Percentiles rank a stretch among this genome's conserved stretches.
Conservation (phyloP, 768 basidiomycete genomes). For the Collybia mongolica region DNA sequence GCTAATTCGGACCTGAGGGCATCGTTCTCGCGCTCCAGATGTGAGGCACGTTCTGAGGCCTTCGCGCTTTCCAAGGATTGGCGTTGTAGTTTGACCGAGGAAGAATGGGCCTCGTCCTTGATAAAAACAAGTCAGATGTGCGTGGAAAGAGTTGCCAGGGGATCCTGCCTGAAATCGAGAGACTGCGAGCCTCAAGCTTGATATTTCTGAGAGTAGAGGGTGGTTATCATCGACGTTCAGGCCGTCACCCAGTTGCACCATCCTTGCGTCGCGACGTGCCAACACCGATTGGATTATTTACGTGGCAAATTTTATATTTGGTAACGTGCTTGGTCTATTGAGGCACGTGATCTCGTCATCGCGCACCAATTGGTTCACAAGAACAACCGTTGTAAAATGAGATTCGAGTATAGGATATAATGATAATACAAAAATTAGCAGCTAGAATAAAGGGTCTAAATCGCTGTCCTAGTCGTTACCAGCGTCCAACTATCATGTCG, state of each 20-base stretch:
- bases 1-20: constrained; percentile 54
- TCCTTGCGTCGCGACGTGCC: background rate
- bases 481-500: too few species aligned
- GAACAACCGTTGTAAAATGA: too few species aligned
- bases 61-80: constrained; percentile 53
- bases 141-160: constrained; percentile 6
- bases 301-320: too few species aligned
- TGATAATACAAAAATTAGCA: too few species aligned
- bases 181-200: constrained; percentile 43
- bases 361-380: too few species aligned
- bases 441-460: too few species aligned
- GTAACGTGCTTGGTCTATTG: too few species aligned
- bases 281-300: too few species aligned
- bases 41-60: constrained; percentile 42
- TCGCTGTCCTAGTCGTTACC: too few species aligned
- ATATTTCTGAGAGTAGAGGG: constrained; percentile 44
- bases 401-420: too few species aligned
- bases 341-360: too few species aligned
- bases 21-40: constrained; percentile 60
- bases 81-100: constrained; percentile 66
- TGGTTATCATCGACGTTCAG: constrained; percentile 31
- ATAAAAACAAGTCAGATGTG: constrained; percentile 10
- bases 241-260: constrained; percentile 1
- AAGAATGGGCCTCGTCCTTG: constrained; percentile 68
- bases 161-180: constrained; percentile 47